Conservation (phyloP, 2,329 filamentous ascomycete species). For the Juglanconis juglandina region DNA sequence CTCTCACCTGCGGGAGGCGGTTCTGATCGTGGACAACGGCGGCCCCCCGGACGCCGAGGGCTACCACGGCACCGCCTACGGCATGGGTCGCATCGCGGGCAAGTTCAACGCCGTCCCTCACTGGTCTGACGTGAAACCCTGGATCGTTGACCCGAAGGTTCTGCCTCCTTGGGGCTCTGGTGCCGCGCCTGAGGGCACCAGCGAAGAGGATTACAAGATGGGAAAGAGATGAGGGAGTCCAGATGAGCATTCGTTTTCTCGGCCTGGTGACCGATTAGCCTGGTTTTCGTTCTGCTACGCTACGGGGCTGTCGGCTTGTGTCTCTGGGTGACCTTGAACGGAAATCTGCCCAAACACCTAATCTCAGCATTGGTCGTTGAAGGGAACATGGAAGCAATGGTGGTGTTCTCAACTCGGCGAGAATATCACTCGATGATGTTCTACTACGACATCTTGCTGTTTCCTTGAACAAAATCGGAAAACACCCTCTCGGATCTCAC, state of each 20-base stretch:
- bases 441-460: too few relatives aligned
- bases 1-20: conserved; percentile 56
- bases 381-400: too few relatives aligned
- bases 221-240: background rate
- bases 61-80: conserved; percentile 50
- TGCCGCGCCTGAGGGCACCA: conserved; percentile 10
- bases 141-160: conserved; percentile 41
- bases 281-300: background rate
- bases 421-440: too few relatives aligned
- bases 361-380: too few relatives aligned
- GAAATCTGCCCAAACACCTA: background rate
- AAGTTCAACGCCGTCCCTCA: conserved; percentile 58
- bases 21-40: conserved; percentile 55
- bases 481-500: too few relatives aligned
- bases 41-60: conserved; percentile 23
- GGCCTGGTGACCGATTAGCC: background rate
- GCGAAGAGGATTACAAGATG: background rate
- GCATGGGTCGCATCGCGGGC: conserved; percentile 62
- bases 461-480: too few relatives aligned
- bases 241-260: background rate
- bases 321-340: background rate
- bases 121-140: conserved; percentile 57
- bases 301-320: background rate
- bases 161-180: conserved; percentile 22
- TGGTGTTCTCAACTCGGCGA: too few relatives aligned